Evolutionary conservation across 1,284 basidiomycete genomes (phyloP), one percentile per base, ranked within the genome.

Genomic region (Sanguinoderma infundibulare): DNA sequence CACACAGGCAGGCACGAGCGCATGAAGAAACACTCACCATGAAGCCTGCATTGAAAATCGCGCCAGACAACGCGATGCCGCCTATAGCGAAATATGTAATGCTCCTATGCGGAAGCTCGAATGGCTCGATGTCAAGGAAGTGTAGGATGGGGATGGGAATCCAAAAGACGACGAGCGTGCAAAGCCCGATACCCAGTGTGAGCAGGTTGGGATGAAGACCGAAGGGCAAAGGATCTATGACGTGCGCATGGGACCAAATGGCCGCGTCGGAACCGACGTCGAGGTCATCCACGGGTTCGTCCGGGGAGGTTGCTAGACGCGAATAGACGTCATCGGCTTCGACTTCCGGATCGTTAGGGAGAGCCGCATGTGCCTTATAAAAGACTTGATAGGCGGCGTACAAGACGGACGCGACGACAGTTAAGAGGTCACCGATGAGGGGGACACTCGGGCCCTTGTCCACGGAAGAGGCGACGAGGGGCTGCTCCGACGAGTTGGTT

Each of bases 351-450:
- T 87, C 85, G 22, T 80, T 81, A 2, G 88, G 83, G 8, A 92
- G 78, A 2, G 90, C 85, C 17, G 85, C 86, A 67, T 91, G 86
- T 69, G 82, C 85, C 78, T 94, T 95, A 83, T 95, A 95, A 56
- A 91, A 74, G 44, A 94, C 92, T 78, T 85, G 90, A 69, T 94
- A 94, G 5, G 91, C 74, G 4, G 84, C 90, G 70, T 89, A 92
- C 1, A 78, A 74, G 53, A 94, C 67, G 8, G 91, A 90, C 0
- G 90, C 91, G 17, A 85, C 64, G 28, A 94, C 81, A 0, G 90
- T 91, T 58, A 95, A 71, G 20, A 89, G 67, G 70, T 93, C 87
- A 24, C 93, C 93, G n/a, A 90, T 52, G n/a, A 94, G 75, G n/a
- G 89, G 86, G 0, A 82, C 78, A 1, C 80, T 76, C 12, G 79